Evolutionary conservation across 225 moss, liverwort and hornwort species (phyloP).

Genomic region (Polytrichum commune): DNA sequence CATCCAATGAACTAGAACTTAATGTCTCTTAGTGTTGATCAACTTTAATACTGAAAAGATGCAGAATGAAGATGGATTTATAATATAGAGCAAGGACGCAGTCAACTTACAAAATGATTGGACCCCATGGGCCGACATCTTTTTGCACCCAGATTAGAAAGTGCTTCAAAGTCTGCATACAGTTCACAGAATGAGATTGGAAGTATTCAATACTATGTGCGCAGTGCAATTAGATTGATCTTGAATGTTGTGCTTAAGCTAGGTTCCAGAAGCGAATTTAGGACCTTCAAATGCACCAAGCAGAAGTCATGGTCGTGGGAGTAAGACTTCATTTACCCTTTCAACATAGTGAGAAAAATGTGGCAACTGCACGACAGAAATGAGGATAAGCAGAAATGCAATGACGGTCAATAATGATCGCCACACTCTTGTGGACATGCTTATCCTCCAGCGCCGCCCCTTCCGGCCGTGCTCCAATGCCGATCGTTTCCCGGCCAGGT

Average conservation of each 20-base stretch:
- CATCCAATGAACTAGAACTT: not conserved
- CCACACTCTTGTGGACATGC: constrained; percentile 45
- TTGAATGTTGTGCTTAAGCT: too few relatives aligned
- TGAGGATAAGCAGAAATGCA: constrained; percentile 31
- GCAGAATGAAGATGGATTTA: not conserved
- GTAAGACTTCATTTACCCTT: constrained; percentile 21
- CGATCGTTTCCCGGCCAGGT: constrained; percentile 46
- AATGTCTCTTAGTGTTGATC: too few relatives aligned
- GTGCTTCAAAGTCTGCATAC: constrained; percentile 67
- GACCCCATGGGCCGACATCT: constrained; percentile 91
- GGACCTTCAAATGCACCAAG: too few relatives aligned
- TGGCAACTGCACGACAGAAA: constrained; percentile 42
- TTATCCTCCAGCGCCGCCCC: constrained; percentile 44
- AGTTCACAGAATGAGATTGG: not conserved
- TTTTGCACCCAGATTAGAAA: constrained; percentile 90
- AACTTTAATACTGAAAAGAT: not conserved
- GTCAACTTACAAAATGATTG: constrained; percentile 72
- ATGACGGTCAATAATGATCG: constrained; percentile 29
- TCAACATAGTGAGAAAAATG: constrained; percentile 49
- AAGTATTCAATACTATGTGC: too few relatives aligned
- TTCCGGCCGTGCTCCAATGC: constrained; percentile 32
- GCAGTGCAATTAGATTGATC: too few relatives aligned
- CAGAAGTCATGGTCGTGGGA: too few relatives aligned
- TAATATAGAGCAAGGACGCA: constrained; percentile 2
- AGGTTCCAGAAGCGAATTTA: too few relatives aligned